Evolutionary conservation across 139 green algal species (phyloP).

Genomic region (Tetradesmus obliquus): DNA sequence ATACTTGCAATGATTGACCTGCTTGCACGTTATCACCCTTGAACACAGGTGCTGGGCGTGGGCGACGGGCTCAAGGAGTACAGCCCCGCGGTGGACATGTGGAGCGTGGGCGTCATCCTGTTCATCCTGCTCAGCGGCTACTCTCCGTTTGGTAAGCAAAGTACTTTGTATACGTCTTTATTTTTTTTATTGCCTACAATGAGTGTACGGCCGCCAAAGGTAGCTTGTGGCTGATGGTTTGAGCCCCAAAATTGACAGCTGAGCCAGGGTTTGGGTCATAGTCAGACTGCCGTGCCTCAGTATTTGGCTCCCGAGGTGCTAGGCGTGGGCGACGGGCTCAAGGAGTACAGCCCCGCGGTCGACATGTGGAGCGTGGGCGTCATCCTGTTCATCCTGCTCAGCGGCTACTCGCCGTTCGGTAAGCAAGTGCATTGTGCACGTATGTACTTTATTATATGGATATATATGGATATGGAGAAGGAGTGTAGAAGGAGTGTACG

Average conservation of each 20-base stretch:
- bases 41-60: conserved; percentile 66
- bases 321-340: conserved; percentile 73
- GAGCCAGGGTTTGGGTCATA: too few relatives aligned
- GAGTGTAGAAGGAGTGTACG: background rate
- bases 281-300: conserved; percentile 48
- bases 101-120: conserved; percentile 82
- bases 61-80: conserved; percentile 72
- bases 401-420: conserved; percentile 83
- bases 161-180: too few relatives aligned
- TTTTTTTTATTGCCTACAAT: too few relatives aligned
- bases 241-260: too few relatives aligned
- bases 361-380: conserved; percentile 89
- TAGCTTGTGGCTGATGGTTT: background rate
- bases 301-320: conserved; percentile 84
- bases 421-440: background rate
- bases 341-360: conserved; percentile 75
- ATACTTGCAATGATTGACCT: too few relatives aligned
- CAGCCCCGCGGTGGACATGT: conserved; percentile 78
- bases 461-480: background rate
- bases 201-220: background rate
- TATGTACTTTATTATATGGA: background rate
- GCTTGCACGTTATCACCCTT: too few relatives aligned
- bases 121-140: conserved; percentile 76
- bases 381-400: conserved; percentile 80
- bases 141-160: conserved; percentile 74